Conservation (phyloP, 2,329 filamentous ascomycete species). For the Chrysoporthe austroafricana region DNA sequence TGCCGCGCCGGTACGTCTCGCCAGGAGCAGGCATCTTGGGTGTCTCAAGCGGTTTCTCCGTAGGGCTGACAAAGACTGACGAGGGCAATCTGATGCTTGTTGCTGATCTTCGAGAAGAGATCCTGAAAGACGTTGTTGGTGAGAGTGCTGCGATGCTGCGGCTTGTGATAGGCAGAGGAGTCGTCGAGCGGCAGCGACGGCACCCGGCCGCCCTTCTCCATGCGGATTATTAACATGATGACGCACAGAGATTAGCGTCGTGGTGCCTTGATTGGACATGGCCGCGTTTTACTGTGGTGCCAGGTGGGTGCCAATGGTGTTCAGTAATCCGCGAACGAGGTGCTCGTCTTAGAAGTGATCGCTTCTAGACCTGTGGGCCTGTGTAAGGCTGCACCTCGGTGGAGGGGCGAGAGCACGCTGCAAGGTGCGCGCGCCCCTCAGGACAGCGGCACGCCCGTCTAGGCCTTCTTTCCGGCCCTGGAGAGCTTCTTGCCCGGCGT, state of each 20-base stretch:
- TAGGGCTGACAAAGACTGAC: not conserved
- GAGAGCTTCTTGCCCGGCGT: slow-evolving; percentile 28
- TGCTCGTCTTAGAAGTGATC: too few relatives aligned
- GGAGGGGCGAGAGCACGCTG: not conserved
- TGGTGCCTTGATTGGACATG: too few relatives aligned
- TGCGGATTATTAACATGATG: not conserved
- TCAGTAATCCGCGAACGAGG: too few relatives aligned
- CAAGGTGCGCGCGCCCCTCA: not conserved
- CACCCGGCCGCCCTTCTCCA: not conserved
- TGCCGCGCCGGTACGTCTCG: slow-evolving; percentile 1
- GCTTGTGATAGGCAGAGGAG: not conserved
- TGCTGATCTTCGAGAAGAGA: not conserved
- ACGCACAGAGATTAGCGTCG: not conserved
- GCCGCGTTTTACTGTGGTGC: too few relatives aligned
- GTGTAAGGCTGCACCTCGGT: too few relatives aligned
- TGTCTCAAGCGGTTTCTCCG: not conserved
- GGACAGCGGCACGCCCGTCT: not conserved
- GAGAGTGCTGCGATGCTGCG: not conserved
- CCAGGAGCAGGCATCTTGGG: slow-evolving; percentile 5
- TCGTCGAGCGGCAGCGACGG: not conserved
- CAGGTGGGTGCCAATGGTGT: too few relatives aligned
- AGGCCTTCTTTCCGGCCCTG: slow-evolving; percentile 12
- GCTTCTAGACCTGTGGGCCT: too few relatives aligned
- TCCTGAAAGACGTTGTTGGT: not conserved
- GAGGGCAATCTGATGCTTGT: not conserved